phyloP scores from a whole-genome alignment of 177 flowering plant genomes.

The Vitis hybrid region DNA sequence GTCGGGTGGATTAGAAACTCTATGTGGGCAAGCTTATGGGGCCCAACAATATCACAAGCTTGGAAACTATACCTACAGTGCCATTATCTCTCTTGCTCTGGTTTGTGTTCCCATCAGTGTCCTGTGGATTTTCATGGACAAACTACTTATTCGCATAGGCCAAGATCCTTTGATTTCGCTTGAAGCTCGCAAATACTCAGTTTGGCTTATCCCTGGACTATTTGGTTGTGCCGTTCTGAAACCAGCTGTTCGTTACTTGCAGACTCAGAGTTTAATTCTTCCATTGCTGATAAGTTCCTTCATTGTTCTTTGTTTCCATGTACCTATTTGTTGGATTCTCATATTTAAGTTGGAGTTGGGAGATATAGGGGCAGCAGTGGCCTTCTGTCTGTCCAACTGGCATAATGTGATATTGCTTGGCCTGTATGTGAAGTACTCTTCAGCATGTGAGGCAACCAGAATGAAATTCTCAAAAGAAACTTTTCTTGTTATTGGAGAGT shows the following conservation, averaged over 20 bases:
- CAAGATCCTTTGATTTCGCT: too few species aligned
- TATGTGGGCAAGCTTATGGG: too few species aligned
- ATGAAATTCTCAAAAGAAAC: not conserved
- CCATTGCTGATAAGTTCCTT: slow-evolving; percentile 25
- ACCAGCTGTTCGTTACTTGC: slow-evolving; percentile 19
- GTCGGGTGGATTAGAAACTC: too few species aligned
- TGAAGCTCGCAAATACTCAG: slow-evolving; percentile 20
- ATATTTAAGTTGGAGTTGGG: slow-evolving; percentile 19
- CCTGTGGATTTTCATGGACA: too few species aligned
- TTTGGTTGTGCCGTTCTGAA: slow-evolving; percentile 24
- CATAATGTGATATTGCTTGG: slow-evolving; percentile 25
- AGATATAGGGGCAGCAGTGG: slow-evolving; percentile 23
- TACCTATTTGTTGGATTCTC: slow-evolving; percentile 19
- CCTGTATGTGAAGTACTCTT: slow-evolving; percentile 12
- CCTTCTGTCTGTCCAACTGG: slow-evolving; percentile 21
- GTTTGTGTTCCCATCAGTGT: too few species aligned
- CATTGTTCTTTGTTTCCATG: slow-evolving; percentile 12
- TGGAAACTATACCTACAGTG: too few species aligned
- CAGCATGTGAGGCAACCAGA: slow-evolving; percentile 19
- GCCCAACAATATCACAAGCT: too few species aligned
- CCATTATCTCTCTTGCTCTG: too few species aligned
- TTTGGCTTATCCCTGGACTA: slow-evolving; percentile 30
- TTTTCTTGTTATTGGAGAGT: slow-evolving; percentile 16
- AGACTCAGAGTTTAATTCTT: slow-evolving; percentile 19
- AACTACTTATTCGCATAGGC: too few species aligned